phyloP scores from a whole-genome alignment of 2,329 filamentous ascomycete genomes.

The Paecilomyces formosus region DNA sequence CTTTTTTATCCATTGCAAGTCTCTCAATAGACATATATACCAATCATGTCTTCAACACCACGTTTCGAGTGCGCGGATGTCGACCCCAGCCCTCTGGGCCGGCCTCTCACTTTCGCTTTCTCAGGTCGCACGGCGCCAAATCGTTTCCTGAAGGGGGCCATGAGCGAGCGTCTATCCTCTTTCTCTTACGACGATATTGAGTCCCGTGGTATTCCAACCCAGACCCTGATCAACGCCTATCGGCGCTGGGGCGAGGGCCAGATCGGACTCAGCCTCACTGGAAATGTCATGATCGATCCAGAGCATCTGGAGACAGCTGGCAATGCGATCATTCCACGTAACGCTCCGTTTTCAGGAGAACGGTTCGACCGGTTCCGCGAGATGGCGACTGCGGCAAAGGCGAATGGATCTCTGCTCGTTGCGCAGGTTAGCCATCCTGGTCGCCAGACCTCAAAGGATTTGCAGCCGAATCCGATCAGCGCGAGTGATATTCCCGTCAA shows the following conservation, averaged over 20 bases:
- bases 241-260: slow-evolving; percentile 54
- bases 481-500: slow-evolving; percentile 45
- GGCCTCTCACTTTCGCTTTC: slow-evolving; percentile 45
- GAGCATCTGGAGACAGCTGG: background rate
- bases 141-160: slow-evolving; percentile 60
- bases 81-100: slow-evolving; percentile 34
- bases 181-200: slow-evolving; percentile 50
- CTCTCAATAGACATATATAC: background rate
- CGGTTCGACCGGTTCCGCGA: slow-evolving; percentile 33
- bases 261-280: slow-evolving; percentile 52
- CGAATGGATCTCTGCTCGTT: slow-evolving; percentile 51
- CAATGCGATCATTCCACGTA: background rate
- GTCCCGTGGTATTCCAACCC: slow-evolving; percentile 47
- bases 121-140: slow-evolving; percentile 53
- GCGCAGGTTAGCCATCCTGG: slow-evolving; percentile 58
- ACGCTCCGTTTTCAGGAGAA: background rate
- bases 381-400: slow-evolving; percentile 49
- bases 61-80: slow-evolving; percentile 7
- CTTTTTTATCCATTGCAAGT: too few species aligned
- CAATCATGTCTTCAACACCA: background rate
- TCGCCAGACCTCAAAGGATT: slow-evolving; percentile 41
- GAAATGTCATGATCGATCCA: slow-evolving; percentile 52
- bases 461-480: slow-evolving; percentile 45
- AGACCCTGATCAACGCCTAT: slow-evolving; percentile 51
- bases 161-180: slow-evolving; percentile 57